Conservation (phyloP, 352 stramenopile species). For the Phytophthora tubulina region DNA sequence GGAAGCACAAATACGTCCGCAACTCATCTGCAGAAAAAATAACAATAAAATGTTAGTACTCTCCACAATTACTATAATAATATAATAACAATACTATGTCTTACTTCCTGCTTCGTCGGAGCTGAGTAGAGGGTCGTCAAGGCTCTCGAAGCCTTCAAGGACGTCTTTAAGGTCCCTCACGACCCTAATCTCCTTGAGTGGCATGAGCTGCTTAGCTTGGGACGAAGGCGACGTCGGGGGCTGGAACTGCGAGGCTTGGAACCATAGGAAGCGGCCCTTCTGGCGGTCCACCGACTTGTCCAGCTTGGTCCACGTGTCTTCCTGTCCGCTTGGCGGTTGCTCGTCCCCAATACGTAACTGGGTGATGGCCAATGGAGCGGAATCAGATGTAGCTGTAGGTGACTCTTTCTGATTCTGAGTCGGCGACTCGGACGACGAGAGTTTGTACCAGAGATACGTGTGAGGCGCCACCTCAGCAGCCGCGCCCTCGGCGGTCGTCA, state of each 20-base stretch:
- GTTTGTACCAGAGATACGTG: conserved; percentile 91
- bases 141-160: conserved; percentile 69
- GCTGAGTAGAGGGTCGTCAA: conserved; percentile 62
- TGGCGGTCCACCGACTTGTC: conserved; percentile 81
- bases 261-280: conserved; percentile 76
- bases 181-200: conserved; percentile 86
- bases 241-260: conserved; percentile 45
- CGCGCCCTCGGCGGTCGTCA: conserved; percentile 76
- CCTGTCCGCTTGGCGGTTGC: conserved; percentile 24
- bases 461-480: conserved; percentile 82
- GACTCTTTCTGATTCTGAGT: conserved; percentile 8
- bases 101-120: conserved; percentile 48
- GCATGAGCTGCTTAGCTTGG: conserved; percentile 38
- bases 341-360: conserved; percentile 61
- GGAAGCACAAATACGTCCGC: conserved; percentile 78
- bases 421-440: conserved; percentile 25
- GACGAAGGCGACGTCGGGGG: conserved; percentile 22
- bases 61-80: not conserved
- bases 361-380: conserved; percentile 48
- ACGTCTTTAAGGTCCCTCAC: conserved; percentile 74
- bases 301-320: conserved; percentile 59
- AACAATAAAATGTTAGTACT: conserved; percentile 19
- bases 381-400: conserved; percentile 3
- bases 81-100: conserved; percentile 8
- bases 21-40: conserved; percentile 51